phyloP scores from a whole-genome alignment of 257 asterid genomes.

The Dorcoceras hygrometricum region DNA sequence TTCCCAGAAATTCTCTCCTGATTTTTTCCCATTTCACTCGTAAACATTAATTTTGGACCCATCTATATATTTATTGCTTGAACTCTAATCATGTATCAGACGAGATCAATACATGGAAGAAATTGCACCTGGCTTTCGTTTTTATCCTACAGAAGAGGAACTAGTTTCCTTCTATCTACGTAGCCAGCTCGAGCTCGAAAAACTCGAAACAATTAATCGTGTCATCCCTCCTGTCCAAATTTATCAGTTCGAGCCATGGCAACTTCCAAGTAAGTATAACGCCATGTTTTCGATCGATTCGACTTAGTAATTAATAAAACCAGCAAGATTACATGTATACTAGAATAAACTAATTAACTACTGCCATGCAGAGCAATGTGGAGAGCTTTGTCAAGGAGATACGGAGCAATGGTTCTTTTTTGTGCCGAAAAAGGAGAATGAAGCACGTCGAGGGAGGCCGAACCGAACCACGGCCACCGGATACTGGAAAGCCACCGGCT shows the following conservation, averaged over 20 bases:
- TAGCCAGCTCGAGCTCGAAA: conserved; percentile 41
- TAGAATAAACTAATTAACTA: background rate
- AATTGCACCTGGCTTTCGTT: conserved; percentile 57
- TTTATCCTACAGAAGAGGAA: conserved; percentile 86
- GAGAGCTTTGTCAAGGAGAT: conserved; percentile 63
- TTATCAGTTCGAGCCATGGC: conserved; percentile 61
- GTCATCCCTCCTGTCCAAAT: conserved; percentile 63
- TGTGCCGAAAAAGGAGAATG: conserved; percentile 59
- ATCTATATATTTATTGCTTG: conserved; percentile 5
- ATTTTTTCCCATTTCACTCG: conserved; percentile 51
- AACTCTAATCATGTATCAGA: background rate
- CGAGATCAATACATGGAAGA: conserved; percentile 31
- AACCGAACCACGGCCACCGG: conserved; percentile 65
- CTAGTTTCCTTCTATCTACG: conserved; percentile 62
- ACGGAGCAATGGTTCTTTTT: conserved; percentile 86
- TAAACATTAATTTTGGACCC: conserved; percentile 11
- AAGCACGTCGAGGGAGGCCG: conserved; percentile 69
- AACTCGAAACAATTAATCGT: conserved; percentile 29
- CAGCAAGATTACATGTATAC: background rate
- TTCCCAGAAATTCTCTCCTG: conserved; percentile 6
- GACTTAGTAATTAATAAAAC: background rate
- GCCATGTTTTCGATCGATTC: background rate
- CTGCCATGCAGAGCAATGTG: conserved; percentile 46
- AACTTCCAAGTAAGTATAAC: conserved; percentile 52
- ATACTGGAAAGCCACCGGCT: conserved; percentile 89